phyloP scores from a whole-genome alignment of 2,329 filamentous ascomycete species.

The Hypoxylon sp. region DNA sequence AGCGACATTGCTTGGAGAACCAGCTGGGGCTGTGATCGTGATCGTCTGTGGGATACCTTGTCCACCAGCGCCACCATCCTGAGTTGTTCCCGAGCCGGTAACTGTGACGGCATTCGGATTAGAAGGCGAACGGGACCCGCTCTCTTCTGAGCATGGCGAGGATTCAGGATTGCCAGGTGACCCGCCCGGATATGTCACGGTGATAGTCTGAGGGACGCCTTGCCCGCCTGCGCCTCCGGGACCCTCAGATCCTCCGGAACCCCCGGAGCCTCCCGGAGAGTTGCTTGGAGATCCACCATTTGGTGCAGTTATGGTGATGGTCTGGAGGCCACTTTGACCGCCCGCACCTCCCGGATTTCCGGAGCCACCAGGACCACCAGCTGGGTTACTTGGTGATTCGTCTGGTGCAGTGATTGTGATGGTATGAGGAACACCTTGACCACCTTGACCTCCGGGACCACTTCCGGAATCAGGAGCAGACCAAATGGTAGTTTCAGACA shows the following conservation, averaged over 20 bases:
- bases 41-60: slow-evolving; percentile 37
- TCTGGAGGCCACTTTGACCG: slow-evolving; percentile 29
- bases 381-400: slow-evolving; percentile 37
- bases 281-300: slow-evolving; percentile 23
- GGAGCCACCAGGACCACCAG: slow-evolving; percentile 29
- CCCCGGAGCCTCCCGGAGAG: slow-evolving; percentile 4
- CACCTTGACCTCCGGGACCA: slow-evolving; percentile 38
- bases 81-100: slow-evolving; percentile 28
- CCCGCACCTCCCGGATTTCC: slow-evolving; percentile 29
- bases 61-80: slow-evolving; percentile 23
- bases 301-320: slow-evolving; percentile 39
- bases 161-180: slow-evolving; percentile 29
- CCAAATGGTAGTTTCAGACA: slow-evolving; percentile 38
- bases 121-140: slow-evolving; percentile 13
- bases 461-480: slow-evolving; percentile 25
- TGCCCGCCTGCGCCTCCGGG: slow-evolving; percentile 32
- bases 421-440: slow-evolving; percentile 35
- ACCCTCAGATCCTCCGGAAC: slow-evolving; percentile 9
- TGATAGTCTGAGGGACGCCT: slow-evolving; percentile 35
- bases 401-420: slow-evolving; percentile 43
- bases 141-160: slow-evolving; percentile 36
- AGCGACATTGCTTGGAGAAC: slow-evolving; percentile 32
- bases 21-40: slow-evolving; percentile 40
- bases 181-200: slow-evolving; percentile 36
- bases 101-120: slow-evolving; percentile 25